Evolutionary conservation across 768 basidiomycete genomes (phyloP), one percentile per base, ranked within the genome.

Genomic region (Lentinus brumalis): DNA sequence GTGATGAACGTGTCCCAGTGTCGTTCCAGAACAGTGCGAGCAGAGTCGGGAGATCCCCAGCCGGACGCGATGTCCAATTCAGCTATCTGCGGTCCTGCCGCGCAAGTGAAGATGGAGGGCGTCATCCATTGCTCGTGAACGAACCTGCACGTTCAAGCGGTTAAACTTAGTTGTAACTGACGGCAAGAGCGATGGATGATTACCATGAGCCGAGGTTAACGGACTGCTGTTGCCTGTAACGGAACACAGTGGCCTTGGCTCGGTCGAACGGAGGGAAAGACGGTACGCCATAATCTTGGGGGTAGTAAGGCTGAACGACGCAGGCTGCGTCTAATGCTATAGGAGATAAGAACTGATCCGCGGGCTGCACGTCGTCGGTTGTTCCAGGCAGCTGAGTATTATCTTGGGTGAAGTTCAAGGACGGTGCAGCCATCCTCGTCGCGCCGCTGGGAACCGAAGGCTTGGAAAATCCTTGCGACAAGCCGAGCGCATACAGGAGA

Each of bases 1-100:
- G 74, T 79, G 61, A 93, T 82, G 81, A 86, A 92, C 0, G 75
- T 80, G 70, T 91, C 86, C 89, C 90, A 92, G 73, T 92, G 91
- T 9, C 74, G 70, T 69, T 92, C 87, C 29, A 92, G 70, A 3
- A 82, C 72, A 2, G 79, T 74, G 9, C 79, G 80, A 47, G 86
- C 82, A 61, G 67, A 68, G 2, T 72, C 66, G 8, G 66, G 53
- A 21, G 78, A 78, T 16, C 78, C 79, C 83, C 84, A 89, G 3
- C 88, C 88, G 16, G 74, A 78, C 5, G 89, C 87, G 42, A 91
- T 81, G 68, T 90, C 88, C 39, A 86, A 70, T 68, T 91, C 89
- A 2, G 87, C 80, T 2, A 74, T 66, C 66, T 77, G 75, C 14
- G 76, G 65, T 4, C 79, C 86, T 21, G 76, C 68, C 3, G 88